Evolutionary conservation across 257 asterid species (phyloP), one percentile per base, ranked within the genome.

Genomic region (Scutellaria minor): DNA sequence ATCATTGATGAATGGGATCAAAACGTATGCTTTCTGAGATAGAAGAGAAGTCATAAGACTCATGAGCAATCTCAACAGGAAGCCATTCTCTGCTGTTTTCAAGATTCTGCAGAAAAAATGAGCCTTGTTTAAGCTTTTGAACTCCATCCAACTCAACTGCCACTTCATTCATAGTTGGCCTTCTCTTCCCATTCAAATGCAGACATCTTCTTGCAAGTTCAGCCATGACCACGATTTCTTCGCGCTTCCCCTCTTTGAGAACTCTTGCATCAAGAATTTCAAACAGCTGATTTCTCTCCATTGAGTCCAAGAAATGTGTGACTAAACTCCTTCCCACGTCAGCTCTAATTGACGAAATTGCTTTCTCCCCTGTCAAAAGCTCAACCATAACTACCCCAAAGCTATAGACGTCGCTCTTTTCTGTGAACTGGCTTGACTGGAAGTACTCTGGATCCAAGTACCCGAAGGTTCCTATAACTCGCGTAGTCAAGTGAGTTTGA

Each of bases 391-490:
- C 78, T 0, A 81, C 85, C 0, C 83, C 83, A 6, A 81, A 84
- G 11, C 82, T 81, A 7, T 81, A 84, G 3, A 78, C 86, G 2
- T 84, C 82, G 6, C 85, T 83, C 79, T 81, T 83, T 0, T 80
- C 83, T 0, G 83, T 83, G 63, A 66, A 83, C 40, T 77, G 85
- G 44, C 81, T 80, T 1, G 85, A 80, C 11, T 64, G 78, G 60
- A 79, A 83, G 56, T 83, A 83, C 51, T 83, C 87, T 0, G 87
- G 87, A 75, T 83, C 87, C 64, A 83, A 70, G 73, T 83, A 80
- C 3, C 85, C 87, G 2, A 83, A 80, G 6, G 87, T 83, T 22
- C 85, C 87, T 12, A 71, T 14, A 1, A 83, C 15, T 11, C 15
- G 18, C 2, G 45, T 44, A 10, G 45, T 31, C 40, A 62, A 18